phyloP scores from a whole-genome alignment of 495 filamentous ascomycete genomes.

The Margaritispora aquatica region DNA sequence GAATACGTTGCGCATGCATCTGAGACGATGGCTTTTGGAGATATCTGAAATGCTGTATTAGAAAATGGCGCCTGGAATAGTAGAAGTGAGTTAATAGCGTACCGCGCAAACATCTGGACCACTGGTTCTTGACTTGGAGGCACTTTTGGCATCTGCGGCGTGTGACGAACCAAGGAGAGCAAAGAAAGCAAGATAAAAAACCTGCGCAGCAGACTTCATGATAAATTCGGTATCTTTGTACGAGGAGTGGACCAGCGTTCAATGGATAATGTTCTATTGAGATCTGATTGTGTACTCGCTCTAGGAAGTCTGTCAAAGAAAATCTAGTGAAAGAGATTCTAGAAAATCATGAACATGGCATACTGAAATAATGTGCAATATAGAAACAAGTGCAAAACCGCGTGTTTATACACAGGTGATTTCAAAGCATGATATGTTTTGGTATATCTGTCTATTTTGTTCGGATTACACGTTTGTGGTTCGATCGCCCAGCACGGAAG shows the following conservation, averaged over 20 bases:
- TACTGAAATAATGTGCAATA: not conserved
- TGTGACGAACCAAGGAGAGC: slow-evolving; percentile 55
- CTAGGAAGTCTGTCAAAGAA: not conserved
- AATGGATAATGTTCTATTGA: not conserved
- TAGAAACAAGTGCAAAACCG: not conserved
- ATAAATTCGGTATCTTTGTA: slow-evolving; percentile 11
- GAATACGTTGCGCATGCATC: slow-evolving; percentile 92
- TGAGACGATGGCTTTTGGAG: slow-evolving; percentile 54
- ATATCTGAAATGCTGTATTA: slow-evolving; percentile 36
- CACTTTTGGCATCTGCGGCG: slow-evolving; percentile 27
- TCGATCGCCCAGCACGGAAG: slow-evolving; percentile 10
- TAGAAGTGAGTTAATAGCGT: slow-evolving; percentile 29
- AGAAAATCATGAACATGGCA: not conserved
- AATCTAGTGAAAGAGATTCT: not conserved
- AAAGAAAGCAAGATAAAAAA: slow-evolving; percentile 75
- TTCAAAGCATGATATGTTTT: slow-evolving; percentile 15
- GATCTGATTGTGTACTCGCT: not conserved
- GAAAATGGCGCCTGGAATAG: slow-evolving; percentile 18
- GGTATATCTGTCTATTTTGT: slow-evolving; percentile 15
- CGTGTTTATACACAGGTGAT: slow-evolving; percentile 9
- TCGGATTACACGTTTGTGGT: slow-evolving; percentile 5
- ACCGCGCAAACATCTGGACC: slow-evolving; percentile 60
- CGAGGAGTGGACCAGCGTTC: not conserved
- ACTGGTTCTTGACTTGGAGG: slow-evolving; percentile 31
- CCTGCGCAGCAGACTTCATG: slow-evolving; percentile 62